phyloP scores from a whole-genome alignment of 2,329 filamentous ascomycete species.

The Aspergillus latus region DNA sequence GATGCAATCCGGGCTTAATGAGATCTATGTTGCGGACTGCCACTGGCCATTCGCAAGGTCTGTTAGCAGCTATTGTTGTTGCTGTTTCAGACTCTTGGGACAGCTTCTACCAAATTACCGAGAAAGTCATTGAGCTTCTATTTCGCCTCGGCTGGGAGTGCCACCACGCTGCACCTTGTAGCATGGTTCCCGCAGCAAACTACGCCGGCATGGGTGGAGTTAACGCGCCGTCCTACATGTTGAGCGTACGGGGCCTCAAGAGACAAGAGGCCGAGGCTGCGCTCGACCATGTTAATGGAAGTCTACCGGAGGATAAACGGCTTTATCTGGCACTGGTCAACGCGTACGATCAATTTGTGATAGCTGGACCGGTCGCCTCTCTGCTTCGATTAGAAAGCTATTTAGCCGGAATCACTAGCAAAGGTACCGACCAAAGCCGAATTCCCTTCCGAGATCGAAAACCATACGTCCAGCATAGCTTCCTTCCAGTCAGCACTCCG shows the following conservation, averaged over 20 bases:
- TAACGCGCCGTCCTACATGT: constrained; percentile 17
- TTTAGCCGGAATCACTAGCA: constrained; percentile 2
- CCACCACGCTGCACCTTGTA: constrained; percentile 16
- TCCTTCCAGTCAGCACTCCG: constrained; percentile 44
- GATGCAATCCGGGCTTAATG: constrained; percentile 33
- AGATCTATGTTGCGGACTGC: constrained; percentile 24
- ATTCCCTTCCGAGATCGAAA: constrained; percentile 36
- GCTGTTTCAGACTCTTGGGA: constrained; percentile 36
- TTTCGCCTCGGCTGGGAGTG: constrained; percentile 22
- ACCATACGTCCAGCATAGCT: constrained; percentile 26
- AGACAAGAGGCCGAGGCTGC: background rate
- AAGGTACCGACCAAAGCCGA: constrained; percentile 19
- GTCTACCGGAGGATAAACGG: background rate
- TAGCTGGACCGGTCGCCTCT: constrained; percentile 19
- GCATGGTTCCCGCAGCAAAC: background rate
- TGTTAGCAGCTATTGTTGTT: constrained; percentile 38
- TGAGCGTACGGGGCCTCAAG: constrained; percentile 17
- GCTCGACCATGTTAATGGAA: constrained; percentile 11
- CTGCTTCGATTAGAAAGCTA: constrained; percentile 15
- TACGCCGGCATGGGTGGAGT: background rate
- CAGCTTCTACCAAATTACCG: constrained; percentile 29
- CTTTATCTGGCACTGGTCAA: constrained; percentile 18
- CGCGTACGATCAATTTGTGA: constrained; percentile 19
- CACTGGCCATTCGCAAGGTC: constrained; percentile 43
- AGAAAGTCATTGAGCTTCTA: constrained; percentile 31